phyloP scores from a whole-genome alignment of 108 stramenopile species.

The Mediolabrus comicus region DNA sequence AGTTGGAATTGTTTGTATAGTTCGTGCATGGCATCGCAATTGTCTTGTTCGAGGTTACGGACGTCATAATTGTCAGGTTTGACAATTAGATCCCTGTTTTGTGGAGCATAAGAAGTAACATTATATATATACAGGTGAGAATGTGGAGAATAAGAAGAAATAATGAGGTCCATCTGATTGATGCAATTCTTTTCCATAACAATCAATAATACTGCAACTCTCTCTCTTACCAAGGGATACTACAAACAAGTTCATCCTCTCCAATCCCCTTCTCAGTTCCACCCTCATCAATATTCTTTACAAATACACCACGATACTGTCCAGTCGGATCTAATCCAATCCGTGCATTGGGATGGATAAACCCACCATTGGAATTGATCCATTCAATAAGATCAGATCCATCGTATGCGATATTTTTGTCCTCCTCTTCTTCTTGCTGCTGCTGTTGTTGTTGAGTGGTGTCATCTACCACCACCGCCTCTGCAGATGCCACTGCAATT shows the following conservation, averaged over 20 bases:
- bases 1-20: conserved; percentile 34
- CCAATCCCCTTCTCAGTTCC: conserved; percentile 15
- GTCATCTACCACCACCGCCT: not conserved
- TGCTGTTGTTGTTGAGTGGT: not conserved
- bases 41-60: not conserved
- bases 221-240: conserved; percentile 37
- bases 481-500: not conserved
- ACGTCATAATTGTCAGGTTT: conserved; percentile 33
- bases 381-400: conserved; percentile 38
- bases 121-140: not conserved
- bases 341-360: conserved; percentile 37
- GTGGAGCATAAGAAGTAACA: not conserved
- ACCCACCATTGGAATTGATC: conserved; percentile 41
- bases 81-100: conserved; percentile 28
- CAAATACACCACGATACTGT: conserved; percentile 44
- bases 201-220: not conserved
- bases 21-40: conserved; percentile 15
- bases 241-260: conserved; percentile 35
- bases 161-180: no score
- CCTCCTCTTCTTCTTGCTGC: not conserved
- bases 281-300: conserved; percentile 20
- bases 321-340: conserved; percentile 46
- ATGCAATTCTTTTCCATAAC: no score
- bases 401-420: conserved; percentile 34
- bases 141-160: no score